Percentiles rank a stretch among this genome's conserved stretches.
These are phyloP conservation scores for Pseudonitzschia delicatissima DNA, from an alignment of 108 stramenopile species.

Conservation along the genomic window DNA sequence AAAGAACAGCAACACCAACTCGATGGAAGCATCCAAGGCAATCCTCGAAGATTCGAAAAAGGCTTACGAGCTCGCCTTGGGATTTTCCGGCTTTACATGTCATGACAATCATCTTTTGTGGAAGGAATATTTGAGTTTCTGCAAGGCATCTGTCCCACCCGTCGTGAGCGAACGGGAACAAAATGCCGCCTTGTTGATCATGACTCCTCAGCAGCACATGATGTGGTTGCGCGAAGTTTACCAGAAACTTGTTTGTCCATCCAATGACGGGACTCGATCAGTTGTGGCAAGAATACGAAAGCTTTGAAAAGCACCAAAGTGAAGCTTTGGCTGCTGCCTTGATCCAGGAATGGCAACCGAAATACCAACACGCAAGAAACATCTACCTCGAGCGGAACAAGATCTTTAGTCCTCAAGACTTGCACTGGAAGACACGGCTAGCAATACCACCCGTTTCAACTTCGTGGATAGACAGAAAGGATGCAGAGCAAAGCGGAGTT, in stretches of 20 bases:
- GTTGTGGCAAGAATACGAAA: conserved; percentile 86
- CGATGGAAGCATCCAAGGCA: conserved; percentile 17
- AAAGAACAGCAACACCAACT: conserved; percentile 10
- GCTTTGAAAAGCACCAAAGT: conserved; percentile 72
- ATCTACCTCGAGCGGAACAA: conserved; percentile 81
- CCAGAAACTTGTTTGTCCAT: conserved; percentile 69
- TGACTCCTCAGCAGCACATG: conserved; percentile 62
- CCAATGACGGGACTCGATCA: conserved; percentile 86
- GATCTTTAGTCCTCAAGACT: conserved; percentile 49
- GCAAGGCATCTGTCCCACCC: conserved; percentile 57
- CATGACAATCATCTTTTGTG: conserved; percentile 74
- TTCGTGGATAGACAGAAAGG: conserved; percentile 24
- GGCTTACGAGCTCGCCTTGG: conserved; percentile 76
- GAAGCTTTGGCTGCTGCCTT: conserved; percentile 75
- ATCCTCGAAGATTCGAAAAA: conserved; percentile 41
- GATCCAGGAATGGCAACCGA: conserved; percentile 67
- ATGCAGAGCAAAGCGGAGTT: conserved; percentile 18
- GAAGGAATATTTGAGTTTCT: conserved; percentile 66
- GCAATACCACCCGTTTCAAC: conserved; percentile 59
- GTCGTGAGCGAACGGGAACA: conserved; percentile 19
- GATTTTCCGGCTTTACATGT: conserved; percentile 48
- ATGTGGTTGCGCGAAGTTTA: conserved; percentile 61
- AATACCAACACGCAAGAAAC: conserved; percentile 84
- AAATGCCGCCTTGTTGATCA: conserved; percentile 32
- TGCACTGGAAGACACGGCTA: conserved; percentile 51